Evolutionary conservation across 176 grass and related monocot species (phyloP).

Genomic region (Stipa capillata): DNA sequence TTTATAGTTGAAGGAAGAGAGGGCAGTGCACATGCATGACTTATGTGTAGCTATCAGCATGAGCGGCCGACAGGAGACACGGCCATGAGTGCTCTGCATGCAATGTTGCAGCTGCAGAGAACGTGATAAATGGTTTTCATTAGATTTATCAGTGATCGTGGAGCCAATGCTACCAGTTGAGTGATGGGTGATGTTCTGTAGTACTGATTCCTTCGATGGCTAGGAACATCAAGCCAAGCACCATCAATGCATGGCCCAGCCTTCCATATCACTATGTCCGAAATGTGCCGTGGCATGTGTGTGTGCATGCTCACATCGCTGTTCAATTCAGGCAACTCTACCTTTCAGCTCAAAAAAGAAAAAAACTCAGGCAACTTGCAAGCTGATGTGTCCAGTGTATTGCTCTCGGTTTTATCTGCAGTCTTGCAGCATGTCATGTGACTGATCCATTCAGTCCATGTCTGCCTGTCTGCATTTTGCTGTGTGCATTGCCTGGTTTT

Average conservation of each 20-base stretch:
- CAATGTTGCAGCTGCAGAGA: neutral
- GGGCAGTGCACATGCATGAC: neutral
- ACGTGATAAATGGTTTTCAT: neutral
- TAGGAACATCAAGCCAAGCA: neutral
- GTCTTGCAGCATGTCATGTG: neutral
- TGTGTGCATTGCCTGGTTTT: neutral
- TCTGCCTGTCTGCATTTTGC: neutral
- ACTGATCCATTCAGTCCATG: neutral
- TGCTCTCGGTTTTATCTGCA: neutral
- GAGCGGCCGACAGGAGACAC: constrained; percentile 12
- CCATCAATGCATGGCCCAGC: neutral
- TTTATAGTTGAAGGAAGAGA: constrained; percentile 17
- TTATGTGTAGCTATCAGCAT: neutral
- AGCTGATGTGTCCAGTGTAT: neutral
- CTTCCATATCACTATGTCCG: neutral
- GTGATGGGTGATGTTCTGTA: neutral
- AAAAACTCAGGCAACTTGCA: neutral
- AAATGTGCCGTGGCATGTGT: neutral
- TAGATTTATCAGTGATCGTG: neutral
- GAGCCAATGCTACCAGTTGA: neutral
- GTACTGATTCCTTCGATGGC: neutral
- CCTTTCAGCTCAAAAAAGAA: too few relatives aligned
- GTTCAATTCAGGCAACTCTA: too few relatives aligned
- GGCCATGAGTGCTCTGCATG: constrained; percentile 20
- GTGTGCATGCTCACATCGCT: too few relatives aligned